Percentiles rank a stretch among this genome's conserved stretches.
These are phyloP conservation scores for Aspergillus glaucus DNA, from an alignment of 2,329 filamentous ascomycete species.

Conservation along the genomic window DNA sequence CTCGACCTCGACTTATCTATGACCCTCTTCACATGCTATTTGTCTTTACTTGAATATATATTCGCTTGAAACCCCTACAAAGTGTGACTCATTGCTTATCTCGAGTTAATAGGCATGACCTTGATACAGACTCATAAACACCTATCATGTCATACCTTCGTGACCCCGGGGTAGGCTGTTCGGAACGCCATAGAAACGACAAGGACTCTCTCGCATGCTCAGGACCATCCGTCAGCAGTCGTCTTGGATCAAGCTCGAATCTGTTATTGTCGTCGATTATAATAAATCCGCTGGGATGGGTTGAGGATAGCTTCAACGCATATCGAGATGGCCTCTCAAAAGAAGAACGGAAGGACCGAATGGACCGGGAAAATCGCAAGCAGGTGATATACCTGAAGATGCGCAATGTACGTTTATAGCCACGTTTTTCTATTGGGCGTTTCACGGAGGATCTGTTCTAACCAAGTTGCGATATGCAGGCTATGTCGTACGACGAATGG, in stretches of 20 bases:
- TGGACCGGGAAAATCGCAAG: constrained; percentile 52
- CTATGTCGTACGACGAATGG: constrained; percentile 67
- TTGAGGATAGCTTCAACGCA: constrained; percentile 26
- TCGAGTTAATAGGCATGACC: constrained; percentile 2
- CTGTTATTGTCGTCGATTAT: constrained; percentile 30
- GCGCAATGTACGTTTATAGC: constrained; percentile 52
- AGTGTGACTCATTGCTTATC: not conserved
- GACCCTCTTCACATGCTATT: not conserved
- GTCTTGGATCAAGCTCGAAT: constrained; percentile 22
- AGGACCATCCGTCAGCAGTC: constrained; percentile 3
- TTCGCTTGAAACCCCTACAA: no score
- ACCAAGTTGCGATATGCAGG: constrained; percentile 40
- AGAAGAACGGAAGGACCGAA: constrained; percentile 45
- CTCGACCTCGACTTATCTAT: not conserved
- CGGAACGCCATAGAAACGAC: constrained; percentile 20
- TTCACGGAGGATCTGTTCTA: constrained; percentile 1
- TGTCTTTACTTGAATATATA: no score
- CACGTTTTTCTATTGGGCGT: not conserved
- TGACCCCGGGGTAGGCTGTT: constrained; percentile 24
- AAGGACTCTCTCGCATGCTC: constrained; percentile 7
- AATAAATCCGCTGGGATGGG: constrained; percentile 28
- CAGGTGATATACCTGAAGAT: constrained; percentile 59
- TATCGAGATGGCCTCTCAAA: constrained; percentile 50
- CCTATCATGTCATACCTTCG: constrained; percentile 23
- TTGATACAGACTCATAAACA: constrained; percentile 7